These are phyloP conservation scores for Epichloe gansuensis DNA, from an alignment of 2,329 filamentous ascomycete species.

Conservation along the genomic window DNA sequence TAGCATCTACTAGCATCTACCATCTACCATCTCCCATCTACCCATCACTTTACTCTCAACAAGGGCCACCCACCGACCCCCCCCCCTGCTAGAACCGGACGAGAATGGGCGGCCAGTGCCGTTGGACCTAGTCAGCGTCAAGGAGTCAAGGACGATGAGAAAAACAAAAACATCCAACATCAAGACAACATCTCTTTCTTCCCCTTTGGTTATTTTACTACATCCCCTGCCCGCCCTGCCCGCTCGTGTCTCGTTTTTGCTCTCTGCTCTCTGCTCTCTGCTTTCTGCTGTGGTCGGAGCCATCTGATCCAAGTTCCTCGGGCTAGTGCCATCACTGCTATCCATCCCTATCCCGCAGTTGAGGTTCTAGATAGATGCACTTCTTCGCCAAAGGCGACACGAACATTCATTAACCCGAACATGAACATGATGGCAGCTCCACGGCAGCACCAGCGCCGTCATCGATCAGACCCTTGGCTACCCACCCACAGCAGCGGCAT, in stretches of 20 bases:
- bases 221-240: not conserved
- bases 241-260: not conserved
- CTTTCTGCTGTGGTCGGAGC: not conserved
- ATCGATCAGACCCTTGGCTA: slow-evolving; percentile 4
- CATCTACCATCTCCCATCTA: no score
- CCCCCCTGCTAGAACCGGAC: slow-evolving; percentile 4
- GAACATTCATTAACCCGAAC: slow-evolving; percentile 1
- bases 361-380: not conserved
- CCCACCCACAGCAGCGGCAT: slow-evolving; percentile 4
- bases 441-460: slow-evolving; percentile 1
- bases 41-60: not conserved
- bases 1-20: no score
- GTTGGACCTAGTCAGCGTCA: not conserved
- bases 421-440: slow-evolving; percentile 6
- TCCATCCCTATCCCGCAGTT: not conserved
- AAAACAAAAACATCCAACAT: not conserved
- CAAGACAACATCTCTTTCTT: not conserved
- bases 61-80: no score
- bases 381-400: not conserved
- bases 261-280: not conserved
- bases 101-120: slow-evolving; percentile 2
- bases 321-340: not conserved
- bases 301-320: not conserved
- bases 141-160: not conserved
- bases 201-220: not conserved